Conservation (phyloP, 345 rosid species). For the Dimocarpus longan region DNA sequence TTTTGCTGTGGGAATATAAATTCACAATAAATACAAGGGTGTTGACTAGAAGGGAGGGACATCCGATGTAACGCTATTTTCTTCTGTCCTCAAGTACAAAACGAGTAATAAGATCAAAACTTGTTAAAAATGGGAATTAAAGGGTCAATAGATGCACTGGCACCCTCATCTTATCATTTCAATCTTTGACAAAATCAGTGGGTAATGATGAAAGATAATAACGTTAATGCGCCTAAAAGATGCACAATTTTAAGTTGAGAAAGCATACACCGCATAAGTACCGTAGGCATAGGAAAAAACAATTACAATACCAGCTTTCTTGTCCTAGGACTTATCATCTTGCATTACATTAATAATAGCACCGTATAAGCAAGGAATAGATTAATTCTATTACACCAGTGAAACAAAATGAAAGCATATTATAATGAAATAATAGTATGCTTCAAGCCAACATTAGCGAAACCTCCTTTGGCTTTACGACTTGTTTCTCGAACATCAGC, state of each 20-base stretch:
- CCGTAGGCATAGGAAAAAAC: slow-evolving; percentile 95
- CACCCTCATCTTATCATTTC: slow-evolving; percentile 4
- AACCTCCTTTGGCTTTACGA: slow-evolving; percentile 99
- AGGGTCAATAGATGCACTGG: not conserved
- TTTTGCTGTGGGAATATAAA: not conserved
- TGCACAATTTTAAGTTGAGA: slow-evolving; percentile 1
- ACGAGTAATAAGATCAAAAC: too few species aligned
- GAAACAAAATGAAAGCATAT: not conserved
- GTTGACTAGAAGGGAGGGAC: too few species aligned
- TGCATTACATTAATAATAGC: slow-evolving; percentile 5
- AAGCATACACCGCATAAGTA: slow-evolving; percentile 85
- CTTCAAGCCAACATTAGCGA: slow-evolving; percentile 15
- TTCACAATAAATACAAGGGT: too few species aligned
- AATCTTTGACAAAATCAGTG: not conserved
- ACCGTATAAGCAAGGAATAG: not conserved
- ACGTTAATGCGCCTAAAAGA: not conserved
- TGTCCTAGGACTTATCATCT: slow-evolving; percentile 95
- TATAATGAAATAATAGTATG: not conserved
- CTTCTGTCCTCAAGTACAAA: too few species aligned
- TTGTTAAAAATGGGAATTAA: too few species aligned
- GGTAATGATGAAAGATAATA: not conserved
- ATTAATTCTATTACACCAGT: not conserved
- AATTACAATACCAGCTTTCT: slow-evolving; percentile 89
- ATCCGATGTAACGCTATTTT: too few species aligned
- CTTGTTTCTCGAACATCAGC: slow-evolving; percentile 99